These are phyloP conservation scores for Ophiostoma angusticollis DNA, from an alignment of 2,329 filamentous ascomycete species.

Conservation along the genomic window DNA sequence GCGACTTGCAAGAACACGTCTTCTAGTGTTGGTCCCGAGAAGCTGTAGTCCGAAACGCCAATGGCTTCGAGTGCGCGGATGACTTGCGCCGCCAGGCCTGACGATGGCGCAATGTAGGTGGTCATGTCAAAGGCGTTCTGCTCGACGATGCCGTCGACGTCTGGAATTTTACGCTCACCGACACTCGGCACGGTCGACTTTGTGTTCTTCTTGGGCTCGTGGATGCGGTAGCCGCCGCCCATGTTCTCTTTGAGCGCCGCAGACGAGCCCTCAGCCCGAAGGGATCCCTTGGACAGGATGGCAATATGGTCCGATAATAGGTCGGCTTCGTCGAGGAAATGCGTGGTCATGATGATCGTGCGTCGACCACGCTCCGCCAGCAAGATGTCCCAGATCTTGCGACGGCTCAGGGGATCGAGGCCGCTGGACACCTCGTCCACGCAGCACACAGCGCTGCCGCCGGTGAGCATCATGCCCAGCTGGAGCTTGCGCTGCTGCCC, in stretches of 20 bases:
- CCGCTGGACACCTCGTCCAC: conserved; percentile 86
- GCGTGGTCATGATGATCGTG: conserved; percentile 80
- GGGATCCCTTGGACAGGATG: conserved; percentile 70
- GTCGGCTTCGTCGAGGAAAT: conserved; percentile 90
- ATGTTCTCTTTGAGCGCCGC: conserved; percentile 72
- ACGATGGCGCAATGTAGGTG: conserved; percentile 59
- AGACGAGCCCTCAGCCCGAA: conserved; percentile 73
- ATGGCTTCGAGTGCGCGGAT: conserved; percentile 55
- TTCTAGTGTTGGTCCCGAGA: conserved; percentile 81
- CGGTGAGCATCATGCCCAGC: conserved; percentile 89
- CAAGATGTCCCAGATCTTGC: conserved; percentile 91
- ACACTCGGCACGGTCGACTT: conserved; percentile 23
- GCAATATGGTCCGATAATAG: conserved; percentile 79
- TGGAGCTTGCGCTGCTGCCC: conserved; percentile 90
- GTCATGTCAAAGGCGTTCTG: conserved; percentile 56
- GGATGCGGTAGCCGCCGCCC: conserved; percentile 75
- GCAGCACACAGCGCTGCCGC: conserved; percentile 76
- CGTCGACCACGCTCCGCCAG: conserved; percentile 68
- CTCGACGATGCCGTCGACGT: conserved; percentile 43
- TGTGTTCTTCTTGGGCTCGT: conserved; percentile 40
- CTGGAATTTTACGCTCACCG: conserved; percentile 24
- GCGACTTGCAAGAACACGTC: conserved; percentile 83
- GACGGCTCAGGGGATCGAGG: conserved; percentile 70
- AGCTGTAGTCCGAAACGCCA: conserved; percentile 64
- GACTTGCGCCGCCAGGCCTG: conserved; percentile 55